Conservation (phyloP, 805 yeast species). For the Yamadazyma nakazawae region DNA sequence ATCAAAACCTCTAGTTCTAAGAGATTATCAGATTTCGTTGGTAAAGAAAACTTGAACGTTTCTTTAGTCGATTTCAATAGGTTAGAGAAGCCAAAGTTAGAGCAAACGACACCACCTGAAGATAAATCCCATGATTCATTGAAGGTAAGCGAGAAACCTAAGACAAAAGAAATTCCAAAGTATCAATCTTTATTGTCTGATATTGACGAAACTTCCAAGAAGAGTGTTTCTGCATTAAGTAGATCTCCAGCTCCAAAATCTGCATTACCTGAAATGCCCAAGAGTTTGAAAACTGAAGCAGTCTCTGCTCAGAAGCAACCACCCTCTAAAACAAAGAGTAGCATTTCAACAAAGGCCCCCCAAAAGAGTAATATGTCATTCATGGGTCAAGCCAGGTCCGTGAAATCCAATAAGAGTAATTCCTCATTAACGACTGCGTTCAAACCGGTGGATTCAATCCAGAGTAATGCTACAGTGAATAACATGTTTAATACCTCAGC, state of each 20-base stretch:
- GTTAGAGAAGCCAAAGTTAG: slow-evolving; percentile 1
- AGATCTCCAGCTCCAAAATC: slow-evolving; percentile 1
- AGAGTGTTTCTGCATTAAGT: background rate
- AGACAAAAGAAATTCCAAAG: background rate
- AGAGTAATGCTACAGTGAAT: no score
- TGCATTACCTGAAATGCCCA: background rate
- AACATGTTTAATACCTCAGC: background rate
- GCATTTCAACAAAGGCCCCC: background rate
- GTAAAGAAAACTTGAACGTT: slow-evolving; percentile 8
- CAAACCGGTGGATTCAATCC: background rate
- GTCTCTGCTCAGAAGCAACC: background rate
- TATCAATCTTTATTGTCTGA: slow-evolving; percentile 11
- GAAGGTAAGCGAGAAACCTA: background rate
- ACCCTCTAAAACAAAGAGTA: background rate
- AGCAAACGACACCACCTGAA: background rate
- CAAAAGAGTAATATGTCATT: background rate
- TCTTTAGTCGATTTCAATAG: slow-evolving; percentile 4
- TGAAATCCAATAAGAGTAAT: background rate
- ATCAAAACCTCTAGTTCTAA: slow-evolving; percentile 39
- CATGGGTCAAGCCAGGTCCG: background rate
- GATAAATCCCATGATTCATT: background rate
- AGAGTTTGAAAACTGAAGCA: background rate
- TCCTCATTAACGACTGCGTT: background rate
- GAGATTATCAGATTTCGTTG: slow-evolving; percentile 24
- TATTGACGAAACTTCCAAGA: background rate